Conservation (phyloP, 768 basidiomycete genomes). For the Leccinum subgranulosum region DNA sequence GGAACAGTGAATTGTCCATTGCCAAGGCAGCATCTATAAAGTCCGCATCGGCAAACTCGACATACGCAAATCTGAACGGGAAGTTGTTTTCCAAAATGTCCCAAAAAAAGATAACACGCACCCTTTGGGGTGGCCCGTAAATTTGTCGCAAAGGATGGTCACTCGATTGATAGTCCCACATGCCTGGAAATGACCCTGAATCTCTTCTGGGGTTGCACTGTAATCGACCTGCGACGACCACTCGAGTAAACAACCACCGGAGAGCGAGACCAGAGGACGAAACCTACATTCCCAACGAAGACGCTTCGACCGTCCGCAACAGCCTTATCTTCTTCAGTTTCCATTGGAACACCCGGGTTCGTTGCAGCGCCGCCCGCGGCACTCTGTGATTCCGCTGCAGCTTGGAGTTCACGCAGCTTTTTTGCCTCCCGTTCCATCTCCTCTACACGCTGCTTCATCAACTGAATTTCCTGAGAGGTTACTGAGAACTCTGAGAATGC, state of each 20-base stretch:
- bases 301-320: slow-evolving; percentile 82
- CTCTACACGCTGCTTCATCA: slow-evolving; percentile 89
- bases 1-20: slow-evolving; percentile 95
- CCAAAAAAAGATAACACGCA: slow-evolving; percentile 31
- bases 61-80: slow-evolving; percentile 83
- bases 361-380: slow-evolving; percentile 44
- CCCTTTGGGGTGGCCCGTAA: slow-evolving; percentile 99
- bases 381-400: slow-evolving; percentile 62
- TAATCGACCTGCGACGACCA: slow-evolving; percentile 83
- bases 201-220: slow-evolving; percentile 94
- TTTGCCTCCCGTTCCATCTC: slow-evolving; percentile 93
- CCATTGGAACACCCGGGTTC: slow-evolving; percentile 51
- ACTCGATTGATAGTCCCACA: slow-evolving; percentile 99
- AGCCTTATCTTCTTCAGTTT: slow-evolving; percentile 82
- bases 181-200: slow-evolving; percentile 94
- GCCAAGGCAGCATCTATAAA: slow-evolving; percentile 88
- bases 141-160: slow-evolving; percentile 99
- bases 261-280: slow-evolving; percentile 3
- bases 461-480: slow-evolving; percentile 67
- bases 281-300: slow-evolving; percentile 94
- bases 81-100: slow-evolving; percentile 8
- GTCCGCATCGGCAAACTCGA: slow-evolving; percentile 94
- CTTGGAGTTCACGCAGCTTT: slow-evolving; percentile 84
- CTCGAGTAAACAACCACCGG: slow-evolving; percentile 10
- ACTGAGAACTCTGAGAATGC: slow-evolving; percentile 10